phyloP scores from a whole-genome alignment of 2,329 filamentous ascomycete genomes.

The Xylaria arbuscula region DNA sequence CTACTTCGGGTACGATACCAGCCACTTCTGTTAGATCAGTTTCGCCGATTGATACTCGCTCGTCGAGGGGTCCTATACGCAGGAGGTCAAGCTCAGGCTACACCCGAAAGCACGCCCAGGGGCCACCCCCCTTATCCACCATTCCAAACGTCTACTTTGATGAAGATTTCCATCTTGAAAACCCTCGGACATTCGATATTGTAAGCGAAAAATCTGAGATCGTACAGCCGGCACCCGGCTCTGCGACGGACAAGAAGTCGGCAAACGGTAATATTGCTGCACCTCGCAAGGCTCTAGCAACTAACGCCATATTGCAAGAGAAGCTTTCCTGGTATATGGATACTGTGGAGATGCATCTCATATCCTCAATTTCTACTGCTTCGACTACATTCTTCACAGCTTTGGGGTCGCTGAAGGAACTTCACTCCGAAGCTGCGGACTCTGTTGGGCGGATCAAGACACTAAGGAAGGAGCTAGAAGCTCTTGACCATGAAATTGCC shows the following conservation, averaged over 20 bases:
- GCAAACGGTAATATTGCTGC: constrained; percentile 68
- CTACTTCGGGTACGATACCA: constrained; percentile 55
- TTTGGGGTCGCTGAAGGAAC: constrained; percentile 86
- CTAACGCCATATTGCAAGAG: constrained; percentile 96
- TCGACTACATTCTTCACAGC: constrained; percentile 97
- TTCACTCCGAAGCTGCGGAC: constrained; percentile 91
- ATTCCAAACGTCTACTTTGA: constrained; percentile 96
- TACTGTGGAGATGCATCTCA: constrained; percentile 96
- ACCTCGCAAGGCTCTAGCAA: constrained; percentile 87
- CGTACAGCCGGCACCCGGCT: constrained; percentile 73
- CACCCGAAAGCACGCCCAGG: constrained; percentile 71
- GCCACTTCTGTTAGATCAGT: constrained; percentile 61
- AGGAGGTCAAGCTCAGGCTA: constrained; percentile 61
- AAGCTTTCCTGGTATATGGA: constrained; percentile 99
- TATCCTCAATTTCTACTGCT: constrained; percentile 94
- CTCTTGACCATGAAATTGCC: constrained; percentile 88
- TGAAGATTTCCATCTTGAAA: constrained; percentile 93
- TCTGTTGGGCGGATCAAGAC: constrained; percentile 88
- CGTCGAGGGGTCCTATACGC: constrained; percentile 46
- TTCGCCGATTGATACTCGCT: constrained; percentile 60
- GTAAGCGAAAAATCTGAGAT: constrained; percentile 97
- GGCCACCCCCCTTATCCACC: constrained; percentile 86
- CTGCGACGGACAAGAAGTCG: constrained; percentile 63
- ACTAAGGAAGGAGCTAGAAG: constrained; percentile 80
- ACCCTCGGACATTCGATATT: constrained; percentile 94